Conservation (phyloP, 1,139 yeast genomes). For the Diutina pseudorugosa region DNA sequence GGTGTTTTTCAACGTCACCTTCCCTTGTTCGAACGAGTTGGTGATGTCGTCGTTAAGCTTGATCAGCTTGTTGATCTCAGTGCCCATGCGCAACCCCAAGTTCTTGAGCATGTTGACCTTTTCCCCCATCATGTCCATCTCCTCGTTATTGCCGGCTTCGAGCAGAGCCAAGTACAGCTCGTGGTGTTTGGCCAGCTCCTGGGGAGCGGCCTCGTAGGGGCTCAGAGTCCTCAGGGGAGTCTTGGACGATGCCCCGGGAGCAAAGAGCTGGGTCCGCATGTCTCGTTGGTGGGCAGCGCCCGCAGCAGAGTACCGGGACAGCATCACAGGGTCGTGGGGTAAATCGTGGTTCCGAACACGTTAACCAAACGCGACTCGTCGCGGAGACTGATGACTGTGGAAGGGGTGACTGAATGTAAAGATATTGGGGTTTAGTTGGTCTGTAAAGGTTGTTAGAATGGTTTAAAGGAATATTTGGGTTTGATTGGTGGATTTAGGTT, state of each 20-base stretch:
- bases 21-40: constrained; percentile 30
- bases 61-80: constrained; percentile 68
- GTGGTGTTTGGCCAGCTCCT: constrained; percentile 29
- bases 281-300: constrained; percentile 35
- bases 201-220: constrained; percentile 38
- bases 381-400: too few relatives aligned
- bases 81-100: constrained; percentile 67
- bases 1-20: constrained; percentile 46
- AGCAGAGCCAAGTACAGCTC: constrained; percentile 55
- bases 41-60: constrained; percentile 47
- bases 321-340: constrained; percentile 8
- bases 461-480: too few relatives aligned
- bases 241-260: constrained; percentile 14
- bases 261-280: constrained; percentile 33
- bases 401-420: too few relatives aligned
- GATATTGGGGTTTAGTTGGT: too few relatives aligned
- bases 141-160: constrained; percentile 79
- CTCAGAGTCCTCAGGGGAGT: constrained; percentile 25
- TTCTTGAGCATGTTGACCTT: constrained; percentile 63
- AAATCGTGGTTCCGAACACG: background rate
- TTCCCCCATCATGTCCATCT: constrained; percentile 54
- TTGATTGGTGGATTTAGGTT: too few relatives aligned
- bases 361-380: background rate
- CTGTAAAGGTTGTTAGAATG: too few relatives aligned
- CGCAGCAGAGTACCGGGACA: constrained; percentile 17